Evolutionary conservation across 441 rosid genomes (phyloP).

Genomic region (Bocquillonia castaneifolia): DNA sequence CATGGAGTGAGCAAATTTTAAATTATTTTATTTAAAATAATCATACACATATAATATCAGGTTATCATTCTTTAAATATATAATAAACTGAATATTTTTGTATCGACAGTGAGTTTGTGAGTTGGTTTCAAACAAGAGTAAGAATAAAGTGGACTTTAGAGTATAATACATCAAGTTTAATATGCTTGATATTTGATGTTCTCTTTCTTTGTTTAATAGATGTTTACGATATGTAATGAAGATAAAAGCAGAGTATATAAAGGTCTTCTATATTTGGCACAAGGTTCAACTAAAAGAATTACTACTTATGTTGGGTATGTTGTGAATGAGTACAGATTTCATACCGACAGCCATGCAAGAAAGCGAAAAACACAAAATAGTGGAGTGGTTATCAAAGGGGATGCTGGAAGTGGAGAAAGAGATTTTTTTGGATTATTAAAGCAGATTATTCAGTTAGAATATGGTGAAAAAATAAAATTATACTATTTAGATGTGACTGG

Average conservation of each 20-base stretch:
- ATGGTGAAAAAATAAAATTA: background rate
- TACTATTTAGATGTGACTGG: background rate
- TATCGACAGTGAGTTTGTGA: too few species aligned
- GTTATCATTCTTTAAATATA: too few species aligned
- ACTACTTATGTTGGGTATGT: background rate
- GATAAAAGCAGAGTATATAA: too few species aligned
- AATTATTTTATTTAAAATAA: background rate
- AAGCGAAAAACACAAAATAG: background rate
- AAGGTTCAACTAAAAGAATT: background rate
- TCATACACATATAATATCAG: too few species aligned
- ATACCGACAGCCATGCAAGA: background rate
- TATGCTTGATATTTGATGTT: too few species aligned
- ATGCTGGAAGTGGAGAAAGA: background rate
- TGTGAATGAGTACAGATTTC: background rate
- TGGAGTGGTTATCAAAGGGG: background rate
- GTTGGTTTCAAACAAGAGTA: too few species aligned
- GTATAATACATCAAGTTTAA: too few species aligned
- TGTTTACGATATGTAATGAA: too few species aligned
- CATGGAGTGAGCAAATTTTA: background rate
- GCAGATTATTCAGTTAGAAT: conserved; percentile 1
- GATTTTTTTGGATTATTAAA: background rate
- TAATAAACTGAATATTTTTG: too few species aligned
- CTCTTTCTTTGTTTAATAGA: too few species aligned
- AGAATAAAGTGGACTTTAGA: too few species aligned
- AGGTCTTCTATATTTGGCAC: background rate